Conservation (phyloP, 1,139 yeast genomes). For the Kluyveromyces sp. region DNA sequence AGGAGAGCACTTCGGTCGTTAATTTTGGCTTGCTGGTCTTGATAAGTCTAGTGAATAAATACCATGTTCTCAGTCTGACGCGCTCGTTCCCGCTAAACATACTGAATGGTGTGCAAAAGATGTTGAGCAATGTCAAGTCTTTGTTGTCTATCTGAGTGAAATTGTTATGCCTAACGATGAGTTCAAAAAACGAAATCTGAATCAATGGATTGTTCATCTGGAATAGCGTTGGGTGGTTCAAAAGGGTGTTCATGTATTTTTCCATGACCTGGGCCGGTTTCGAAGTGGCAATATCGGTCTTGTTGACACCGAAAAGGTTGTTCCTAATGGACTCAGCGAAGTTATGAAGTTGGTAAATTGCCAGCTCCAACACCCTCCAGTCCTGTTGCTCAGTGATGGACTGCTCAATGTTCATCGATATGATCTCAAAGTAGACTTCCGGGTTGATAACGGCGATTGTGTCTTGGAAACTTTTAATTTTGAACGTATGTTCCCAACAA, state of each 20-base stretch:
- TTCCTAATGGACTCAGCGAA: constrained; percentile 75
- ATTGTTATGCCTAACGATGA: constrained; percentile 69
- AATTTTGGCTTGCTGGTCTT: constrained; percentile 65
- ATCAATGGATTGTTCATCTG: constrained; percentile 65
- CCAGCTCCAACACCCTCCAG: constrained; percentile 85
- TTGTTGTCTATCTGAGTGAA: constrained; percentile 47
- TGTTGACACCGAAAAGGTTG: constrained; percentile 61
- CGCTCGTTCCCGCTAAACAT: constrained; percentile 64
- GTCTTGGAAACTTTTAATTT: constrained; percentile 75
- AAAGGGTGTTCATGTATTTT: constrained; percentile 43
- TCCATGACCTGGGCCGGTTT: constrained; percentile 55
- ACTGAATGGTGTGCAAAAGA: constrained; percentile 75
- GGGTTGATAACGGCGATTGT: constrained; percentile 72
- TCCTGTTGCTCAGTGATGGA: constrained; percentile 41
- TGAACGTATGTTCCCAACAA: constrained; percentile 60
- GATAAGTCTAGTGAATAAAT: constrained; percentile 73
- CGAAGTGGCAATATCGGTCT: constrained; percentile 51
- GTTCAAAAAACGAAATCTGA: constrained; percentile 75
- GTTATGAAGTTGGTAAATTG: constrained; percentile 70
- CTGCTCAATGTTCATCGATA: constrained; percentile 54
- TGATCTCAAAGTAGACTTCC: constrained; percentile 59
- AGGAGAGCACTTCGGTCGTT: constrained; percentile 43
- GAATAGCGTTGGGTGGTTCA: constrained; percentile 35
- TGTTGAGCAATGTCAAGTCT: constrained; percentile 55
- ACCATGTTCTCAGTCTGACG: constrained; percentile 86